Evolutionary conservation across 768 basidiomycete species (phyloP).

Genomic region (Strobilomyces confusus): DNA sequence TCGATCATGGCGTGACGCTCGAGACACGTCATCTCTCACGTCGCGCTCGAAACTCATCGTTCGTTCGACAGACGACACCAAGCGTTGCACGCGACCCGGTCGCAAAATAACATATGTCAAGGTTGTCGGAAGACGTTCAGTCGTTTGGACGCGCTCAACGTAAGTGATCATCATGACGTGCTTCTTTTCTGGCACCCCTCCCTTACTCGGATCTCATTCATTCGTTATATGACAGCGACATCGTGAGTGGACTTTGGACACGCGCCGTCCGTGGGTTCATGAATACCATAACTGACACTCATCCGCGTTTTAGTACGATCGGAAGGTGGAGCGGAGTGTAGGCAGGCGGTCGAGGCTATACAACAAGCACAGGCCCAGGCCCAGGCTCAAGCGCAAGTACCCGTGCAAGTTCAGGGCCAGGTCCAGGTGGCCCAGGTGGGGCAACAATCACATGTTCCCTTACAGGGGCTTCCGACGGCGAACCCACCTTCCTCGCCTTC

Average conservation of each 20-base stretch:
- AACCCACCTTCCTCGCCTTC: slow-evolving; percentile 19
- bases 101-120: slow-evolving; percentile 80
- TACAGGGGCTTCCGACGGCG: slow-evolving; percentile 19
- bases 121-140: slow-evolving; percentile 96
- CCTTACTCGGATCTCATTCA: slow-evolving; percentile 23
- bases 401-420: slow-evolving; percentile 19
- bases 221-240: slow-evolving; percentile 54
- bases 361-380: slow-evolving; percentile 32
- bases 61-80: slow-evolving; percentile 67
- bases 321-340: slow-evolving; percentile 79
- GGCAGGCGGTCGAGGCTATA: slow-evolving; percentile 39
- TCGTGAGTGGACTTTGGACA: slow-evolving; percentile 46
- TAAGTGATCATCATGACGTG: slow-evolving; percentile 46
- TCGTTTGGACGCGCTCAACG: slow-evolving; percentile 89
- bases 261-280: slow-evolving; percentile 21
- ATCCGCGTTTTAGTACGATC: slow-evolving; percentile 59
- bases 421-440: slow-evolving; percentile 20
- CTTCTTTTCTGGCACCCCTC: slow-evolving; percentile 21
- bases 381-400: slow-evolving; percentile 20
- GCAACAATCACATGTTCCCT: slow-evolving; percentile 18
- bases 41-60: slow-evolving; percentile 6
- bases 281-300: slow-evolving; percentile 24
- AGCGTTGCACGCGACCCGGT: slow-evolving; percentile 80
- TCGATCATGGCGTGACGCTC: slow-evolving; percentile 6
- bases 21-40: background rate